Evolutionary conservation across 148 eudicot species (phyloP), one percentile per base, ranked within the genome.

Genomic region (Drosera capensis): DNA sequence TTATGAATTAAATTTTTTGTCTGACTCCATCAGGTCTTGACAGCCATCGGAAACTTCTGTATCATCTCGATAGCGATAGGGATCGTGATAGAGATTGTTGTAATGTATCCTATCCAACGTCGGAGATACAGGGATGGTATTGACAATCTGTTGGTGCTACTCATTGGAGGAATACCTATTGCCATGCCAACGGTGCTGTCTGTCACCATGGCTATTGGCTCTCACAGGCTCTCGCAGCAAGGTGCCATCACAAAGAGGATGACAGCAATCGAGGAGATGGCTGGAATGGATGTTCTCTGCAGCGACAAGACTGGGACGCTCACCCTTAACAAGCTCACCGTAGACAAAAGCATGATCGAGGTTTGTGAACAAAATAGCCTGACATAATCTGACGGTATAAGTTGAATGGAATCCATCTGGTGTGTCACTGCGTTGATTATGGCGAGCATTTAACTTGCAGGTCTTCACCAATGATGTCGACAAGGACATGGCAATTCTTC

Each of bases 281-380:
- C n/a, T n/a, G n/a, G n/a, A n/a, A n/a, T 70, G 74, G 74, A 64
- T 46, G 74, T 70, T 11, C 75, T 70, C 37, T 70, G 75, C 59
- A 70, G 75, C 52, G 70, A 70, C 41, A 65, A 70, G 49, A 70
- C 74, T 35, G 74, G 74, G 15, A 70, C 74, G 3, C 45, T 70
- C 30, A 65, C 74, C 5, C 25, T 70, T 25, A 69, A 69, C 59
- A 54, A 59, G 28, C 58, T 69, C 5, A 28, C 58, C 31, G 74
- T 69, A 35, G 74, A 70, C 49, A 70, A 60, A 45, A 56, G 40
- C 20, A 49, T 70, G 20, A 45, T 70, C 16, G 75, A 70, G 64
- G 72, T 64, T 47, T 9, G 12, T 42, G 5, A 15, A 1, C 15
- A 18, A 42, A 24, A 31, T 43, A 28, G 22, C 14, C 18, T 20